Evolutionary conservation across 352 stramenopile genomes (phyloP), one percentile per base, ranked within the genome.

Genomic region (Phytophthora idaei): DNA sequence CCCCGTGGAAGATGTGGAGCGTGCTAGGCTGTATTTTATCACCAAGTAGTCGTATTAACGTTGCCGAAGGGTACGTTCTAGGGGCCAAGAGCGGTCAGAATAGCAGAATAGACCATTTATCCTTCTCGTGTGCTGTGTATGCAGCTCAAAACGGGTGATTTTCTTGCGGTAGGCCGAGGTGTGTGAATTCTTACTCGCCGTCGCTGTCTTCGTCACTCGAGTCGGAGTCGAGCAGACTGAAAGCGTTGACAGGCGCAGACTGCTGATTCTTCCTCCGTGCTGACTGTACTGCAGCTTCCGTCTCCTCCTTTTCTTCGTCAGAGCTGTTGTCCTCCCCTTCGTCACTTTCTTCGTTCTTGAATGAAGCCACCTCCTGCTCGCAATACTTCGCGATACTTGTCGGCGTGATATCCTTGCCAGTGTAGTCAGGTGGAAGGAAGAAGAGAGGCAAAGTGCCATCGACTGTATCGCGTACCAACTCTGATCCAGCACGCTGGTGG

Each of bases 371-470:
- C 15, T 80, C 64, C 36, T 53, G 71, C 41, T 66, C 25, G 50
- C 71, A 69, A 28, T 83, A 79, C 42, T 61, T 66, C 9, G 75
- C 57, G 37, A 84, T 72, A 61, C 70, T 77, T 44, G 73, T 53
- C 15, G 76, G 49, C 34, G 78, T 72, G 57, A 79, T 67, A 52
- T 88, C 73, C 46, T 82, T 83, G 27, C 82, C 82, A 3, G 54
- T 84, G 75, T 91, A 94, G 59, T 92, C 71, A 5, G 87, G 87
- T 8, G 87, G 87, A 17, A 92, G 71, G 65, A 94, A 94, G 64
- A 89, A 92, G 4, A 94, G 75, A 11, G 87, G 87, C 31, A 94
- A 60, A 66, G 93, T 93, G 29, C 85, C 87, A 68, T 94, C 87
- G 36, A 93, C 81, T 3, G 84, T 91, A 50, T 94, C 87, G 25